Conservation (phyloP, 78 protist genomes). For the Bodo saltans region DNA sequence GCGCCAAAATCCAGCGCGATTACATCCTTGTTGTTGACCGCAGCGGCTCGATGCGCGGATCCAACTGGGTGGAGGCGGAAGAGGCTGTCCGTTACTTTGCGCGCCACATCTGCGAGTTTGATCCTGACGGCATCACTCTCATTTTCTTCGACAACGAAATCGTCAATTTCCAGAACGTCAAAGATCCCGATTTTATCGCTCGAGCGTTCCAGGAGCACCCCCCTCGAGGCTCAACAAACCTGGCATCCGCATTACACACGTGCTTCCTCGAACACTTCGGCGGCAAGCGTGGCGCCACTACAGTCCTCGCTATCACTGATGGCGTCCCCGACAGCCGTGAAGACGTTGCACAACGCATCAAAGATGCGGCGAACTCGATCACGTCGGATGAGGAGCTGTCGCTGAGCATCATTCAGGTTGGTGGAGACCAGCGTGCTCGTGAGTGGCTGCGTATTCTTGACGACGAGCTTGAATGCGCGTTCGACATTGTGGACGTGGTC, state of each 20-base stretch:
- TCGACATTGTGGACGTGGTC: conserved; percentile 61
- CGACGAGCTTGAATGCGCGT: conserved; percentile 34
- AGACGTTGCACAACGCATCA: conserved; percentile 31
- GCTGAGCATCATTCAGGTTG: conserved; percentile 52
- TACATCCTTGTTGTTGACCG: neutral
- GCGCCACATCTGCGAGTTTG: neutral
- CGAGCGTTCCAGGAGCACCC: conserved; percentile 40
- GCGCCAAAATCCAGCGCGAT: neutral
- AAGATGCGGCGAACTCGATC: conserved; percentile 24
- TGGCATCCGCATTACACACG: conserved; percentile 44
- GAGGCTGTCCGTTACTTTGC: neutral
- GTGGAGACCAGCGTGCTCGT: conserved; percentile 40
- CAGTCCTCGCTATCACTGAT: conserved; percentile 55
- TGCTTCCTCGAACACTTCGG: conserved; percentile 41
- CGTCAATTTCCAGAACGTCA: conserved; percentile 36
- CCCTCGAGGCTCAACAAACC: conserved; percentile 53
- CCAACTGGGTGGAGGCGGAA: neutral
- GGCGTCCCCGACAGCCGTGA: conserved; percentile 46
- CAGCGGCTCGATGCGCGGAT: neutral
- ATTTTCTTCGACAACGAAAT: conserved; percentile 32
- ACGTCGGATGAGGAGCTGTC: conserved; percentile 55
- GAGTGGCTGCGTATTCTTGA: conserved; percentile 43
- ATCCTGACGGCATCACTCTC: conserved; percentile 51
- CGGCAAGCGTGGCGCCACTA: conserved; percentile 29
- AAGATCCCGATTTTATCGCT: conserved; percentile 21